Percentiles rank a stretch among this genome's conserved stretches.
phyloP scores from a whole-genome alignment of 805 yeast species.

The Wickerhamiella dianesei region DNA sequence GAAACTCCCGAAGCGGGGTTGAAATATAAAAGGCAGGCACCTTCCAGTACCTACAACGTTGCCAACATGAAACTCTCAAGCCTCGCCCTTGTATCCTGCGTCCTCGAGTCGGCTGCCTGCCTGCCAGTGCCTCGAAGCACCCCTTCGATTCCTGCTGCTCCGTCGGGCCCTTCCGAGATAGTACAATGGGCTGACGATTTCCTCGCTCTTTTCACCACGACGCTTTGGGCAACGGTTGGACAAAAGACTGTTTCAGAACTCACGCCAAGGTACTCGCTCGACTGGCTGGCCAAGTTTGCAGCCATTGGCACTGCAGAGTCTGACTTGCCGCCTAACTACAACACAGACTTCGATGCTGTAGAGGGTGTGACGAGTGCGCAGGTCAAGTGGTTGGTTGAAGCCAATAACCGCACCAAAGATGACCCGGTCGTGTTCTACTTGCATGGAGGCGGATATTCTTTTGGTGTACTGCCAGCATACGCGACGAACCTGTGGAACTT shows the following conservation, averaged over 20 bases:
- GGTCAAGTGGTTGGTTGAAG: conserved; percentile 11
- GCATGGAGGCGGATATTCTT: conserved; percentile 16
- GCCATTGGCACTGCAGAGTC: neutral
- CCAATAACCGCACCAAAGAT: conserved; percentile 5
- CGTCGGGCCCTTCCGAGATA: neutral
- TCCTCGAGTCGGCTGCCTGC: too few species aligned
- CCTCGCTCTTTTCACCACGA: neutral
- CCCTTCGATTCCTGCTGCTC: neutral
- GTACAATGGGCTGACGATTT: neutral
- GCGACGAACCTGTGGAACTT: neutral
- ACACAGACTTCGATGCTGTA: conserved; percentile 3
- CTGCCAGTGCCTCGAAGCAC: too few species aligned
- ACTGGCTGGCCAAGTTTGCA: neutral
- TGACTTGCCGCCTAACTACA: conserved; percentile 3
- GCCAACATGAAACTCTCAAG: too few species aligned
- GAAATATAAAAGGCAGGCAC: too few species aligned
- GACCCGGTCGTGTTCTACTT: conserved; percentile 15
- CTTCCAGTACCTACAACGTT: too few species aligned
- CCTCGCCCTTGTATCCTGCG: too few species aligned
- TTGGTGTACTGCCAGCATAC: conserved; percentile 1
- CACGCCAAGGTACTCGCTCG: neutral
- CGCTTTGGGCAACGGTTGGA: conserved; percentile 1
- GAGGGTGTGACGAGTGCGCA: conserved; percentile 1
- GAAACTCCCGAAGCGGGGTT: too few species aligned
- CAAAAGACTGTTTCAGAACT: neutral